Evolutionary conservation across 768 basidiomycete genomes (phyloP).

Genomic region (Boletus bicolor): DNA sequence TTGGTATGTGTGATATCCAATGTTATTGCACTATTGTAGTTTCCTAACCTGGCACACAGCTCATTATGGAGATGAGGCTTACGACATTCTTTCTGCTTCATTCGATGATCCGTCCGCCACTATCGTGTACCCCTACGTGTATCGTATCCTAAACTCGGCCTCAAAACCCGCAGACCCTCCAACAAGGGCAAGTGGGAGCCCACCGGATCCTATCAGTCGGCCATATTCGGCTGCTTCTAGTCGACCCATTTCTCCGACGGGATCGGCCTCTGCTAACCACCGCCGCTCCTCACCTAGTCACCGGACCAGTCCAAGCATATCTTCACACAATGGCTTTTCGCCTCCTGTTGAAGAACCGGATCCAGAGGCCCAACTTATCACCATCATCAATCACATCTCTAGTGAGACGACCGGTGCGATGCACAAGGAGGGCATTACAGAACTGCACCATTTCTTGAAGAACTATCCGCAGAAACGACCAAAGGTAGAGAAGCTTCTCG

Average conservation of each 20-base stretch:
- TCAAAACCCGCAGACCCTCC: constrained; percentile 40
- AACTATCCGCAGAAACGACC: constrained; percentile 81
- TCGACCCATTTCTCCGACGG: constrained; percentile 70
- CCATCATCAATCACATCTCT: constrained; percentile 83
- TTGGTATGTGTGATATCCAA: constrained; percentile 59
- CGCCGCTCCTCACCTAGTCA: constrained; percentile 61
- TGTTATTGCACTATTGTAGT: constrained; percentile 3
- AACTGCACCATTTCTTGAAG: constrained; percentile 90
- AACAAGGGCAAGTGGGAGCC: constrained; percentile 22
- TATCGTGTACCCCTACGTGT: constrained; percentile 94
- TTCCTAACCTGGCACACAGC: constrained; percentile 40
- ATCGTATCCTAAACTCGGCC: constrained; percentile 79
- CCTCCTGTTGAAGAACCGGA: constrained; percentile 77
- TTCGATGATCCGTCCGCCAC: constrained; percentile 98
- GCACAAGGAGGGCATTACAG: constrained; percentile 93
- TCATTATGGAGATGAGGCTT: constrained; percentile 84
- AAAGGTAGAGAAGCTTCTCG: constrained; percentile 83
- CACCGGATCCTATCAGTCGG: constrained; percentile 39
- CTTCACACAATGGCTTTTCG: constrained; percentile 54
- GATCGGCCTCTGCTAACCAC: constrained; percentile 52
- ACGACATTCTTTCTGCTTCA: constrained; percentile 83
- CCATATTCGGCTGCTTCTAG: constrained; percentile 60
- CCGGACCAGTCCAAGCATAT: constrained; percentile 63
- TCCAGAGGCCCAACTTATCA: constrained; percentile 77
- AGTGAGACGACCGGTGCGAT: constrained; percentile 85